Base-by-base conservation (phyloP, 352 stramenopile species). In the Phytophthora ramorum region DNA sequence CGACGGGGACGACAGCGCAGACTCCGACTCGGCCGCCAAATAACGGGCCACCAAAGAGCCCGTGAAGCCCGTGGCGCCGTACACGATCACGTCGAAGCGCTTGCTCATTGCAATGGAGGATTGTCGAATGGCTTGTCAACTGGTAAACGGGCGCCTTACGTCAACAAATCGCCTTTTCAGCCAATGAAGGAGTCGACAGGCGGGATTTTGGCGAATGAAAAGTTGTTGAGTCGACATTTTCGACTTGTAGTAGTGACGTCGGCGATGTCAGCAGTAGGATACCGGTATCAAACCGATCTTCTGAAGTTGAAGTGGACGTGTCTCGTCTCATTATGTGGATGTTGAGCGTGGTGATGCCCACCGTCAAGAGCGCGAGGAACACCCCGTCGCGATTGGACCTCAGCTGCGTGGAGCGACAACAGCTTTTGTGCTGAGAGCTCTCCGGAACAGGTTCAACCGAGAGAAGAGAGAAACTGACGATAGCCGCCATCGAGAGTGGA, bases 41-140 rank as follows among this genome's bases (percentile, higher is more conserved):
- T 96, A 94, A 19, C 74, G 74, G 6, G 80, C 78, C 26, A 93
- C 82, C 24, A 98, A 58, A 30, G 72, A 69, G 44, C 92, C 92
- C 22, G 90, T 97, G 74, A 97, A 98, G 49, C 91, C 93, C 17
- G 90, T 98, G 24, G 88, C 91, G 66, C 93, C 93, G 50, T 93
- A 92, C 7, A 98, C 65, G 30, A 97, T 82, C 45, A 91, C 28
- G 58, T 91, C 78, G 32, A 88, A 90, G 1, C 26, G 57, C 56
- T 85, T 86, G 34, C 41, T 73, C 69, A 80, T 80, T 5, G n/a
- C 43, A 22, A 54, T 28, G 26, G 14, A 35, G 28, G 50, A 54
- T 62, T 53, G 37, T n/a, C 30, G 5, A 63, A 46, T 48, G 43
- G 35, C 38, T 59, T 26, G 5, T 37, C 32, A 37, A 40, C 34